phyloP scores from a whole-genome alignment of 441 rosid genomes.

The Arabidopsis hybrid region DNA sequence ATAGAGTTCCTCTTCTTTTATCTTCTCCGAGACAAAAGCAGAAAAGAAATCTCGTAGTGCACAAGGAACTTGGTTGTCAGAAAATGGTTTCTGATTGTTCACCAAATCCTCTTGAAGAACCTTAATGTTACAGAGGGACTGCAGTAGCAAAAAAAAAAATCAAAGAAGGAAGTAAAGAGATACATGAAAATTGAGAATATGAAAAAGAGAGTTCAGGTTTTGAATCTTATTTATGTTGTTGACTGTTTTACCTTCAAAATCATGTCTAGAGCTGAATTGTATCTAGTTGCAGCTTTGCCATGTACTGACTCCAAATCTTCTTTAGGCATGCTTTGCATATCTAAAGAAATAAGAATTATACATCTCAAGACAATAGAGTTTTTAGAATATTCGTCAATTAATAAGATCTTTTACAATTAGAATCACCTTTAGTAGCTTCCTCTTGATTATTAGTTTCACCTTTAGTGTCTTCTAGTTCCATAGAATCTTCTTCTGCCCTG shows the following conservation, averaged over 20 bases:
- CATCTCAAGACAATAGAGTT: neutral
- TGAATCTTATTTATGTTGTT: neutral
- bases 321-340: conserved; percentile 21
- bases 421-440: conserved; percentile 30
- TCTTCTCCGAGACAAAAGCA: conserved; percentile 13
- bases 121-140: conserved; percentile 20
- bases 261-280: conserved; percentile 34
- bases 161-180: conserved; percentile 1
- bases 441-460: conserved; percentile 17
- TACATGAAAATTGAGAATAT: neutral
- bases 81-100: neutral
- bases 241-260: conserved; percentile 27
- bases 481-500: conserved; percentile 8
- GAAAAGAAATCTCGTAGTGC: conserved; percentile 1
- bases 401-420: neutral
- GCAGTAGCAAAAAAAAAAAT: neutral
- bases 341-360: conserved; percentile 8
- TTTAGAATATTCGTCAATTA: neutral
- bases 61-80: neutral
- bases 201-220: neutral
- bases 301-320: conserved; percentile 15
- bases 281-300: conserved; percentile 4
- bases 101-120: conserved; percentile 23
- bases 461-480: neutral
- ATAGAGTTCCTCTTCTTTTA: conserved; percentile 10